Conservation (phyloP, 2,329 filamentous ascomycete genomes). For the Alternaria dauci region DNA sequence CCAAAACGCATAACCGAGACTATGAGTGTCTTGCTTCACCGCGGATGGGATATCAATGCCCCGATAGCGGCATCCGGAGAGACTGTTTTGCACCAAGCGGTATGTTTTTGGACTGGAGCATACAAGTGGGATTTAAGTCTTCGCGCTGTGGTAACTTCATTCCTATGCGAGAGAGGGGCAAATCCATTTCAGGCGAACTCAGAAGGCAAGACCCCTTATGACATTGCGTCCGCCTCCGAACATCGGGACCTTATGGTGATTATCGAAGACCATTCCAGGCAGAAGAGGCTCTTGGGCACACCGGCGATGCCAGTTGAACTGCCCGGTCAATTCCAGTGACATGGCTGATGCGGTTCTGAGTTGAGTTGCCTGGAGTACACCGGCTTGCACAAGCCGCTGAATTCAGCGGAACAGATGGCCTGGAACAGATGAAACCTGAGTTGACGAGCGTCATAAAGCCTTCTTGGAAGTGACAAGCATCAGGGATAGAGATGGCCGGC, state of each 20-base stretch:
- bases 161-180: conserved; percentile 27
- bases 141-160: conserved; percentile 22
- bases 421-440: not conserved
- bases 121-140: conserved; percentile 33
- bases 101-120: conserved; percentile 33
- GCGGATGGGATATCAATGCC: conserved; percentile 30
- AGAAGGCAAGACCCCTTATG: conserved; percentile 31
- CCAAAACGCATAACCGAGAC: conserved; percentile 24
- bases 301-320: conserved; percentile 25
- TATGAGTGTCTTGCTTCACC: conserved; percentile 24
- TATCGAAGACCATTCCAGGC: conserved; percentile 16
- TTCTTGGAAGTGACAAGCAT: not conserved
- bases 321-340: not conserved
- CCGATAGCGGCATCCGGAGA: conserved; percentile 20
- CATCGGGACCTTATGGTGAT: conserved; percentile 27
- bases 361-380: not conserved
- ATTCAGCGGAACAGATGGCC: not conserved
- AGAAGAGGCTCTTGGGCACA: conserved; percentile 19
- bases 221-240: conserved; percentile 26
- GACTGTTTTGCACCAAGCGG: conserved; percentile 35
- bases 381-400: not conserved
- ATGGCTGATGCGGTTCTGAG: not conserved
- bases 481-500: not conserved
- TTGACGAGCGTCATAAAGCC: not conserved
- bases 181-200: conserved; percentile 22